phyloP scores from a whole-genome alignment of 768 basidiomycete species.

The Tulasnella sp. region DNA sequence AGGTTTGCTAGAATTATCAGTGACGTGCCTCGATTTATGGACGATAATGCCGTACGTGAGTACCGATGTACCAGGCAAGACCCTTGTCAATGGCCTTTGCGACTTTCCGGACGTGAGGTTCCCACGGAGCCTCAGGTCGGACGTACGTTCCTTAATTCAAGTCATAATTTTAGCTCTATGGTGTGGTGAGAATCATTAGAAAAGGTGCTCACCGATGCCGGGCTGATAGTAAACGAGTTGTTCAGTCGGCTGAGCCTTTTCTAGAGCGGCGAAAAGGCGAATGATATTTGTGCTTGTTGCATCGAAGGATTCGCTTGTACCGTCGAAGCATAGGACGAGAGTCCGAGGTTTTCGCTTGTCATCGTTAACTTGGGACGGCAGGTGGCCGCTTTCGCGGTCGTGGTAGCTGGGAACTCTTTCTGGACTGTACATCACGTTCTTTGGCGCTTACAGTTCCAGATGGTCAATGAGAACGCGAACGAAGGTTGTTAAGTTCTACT shows the following conservation, averaged over 20 bases:
- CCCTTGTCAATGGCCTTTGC: slow-evolving; percentile 43
- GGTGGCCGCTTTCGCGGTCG: background rate
- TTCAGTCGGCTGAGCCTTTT: slow-evolving; percentile 40
- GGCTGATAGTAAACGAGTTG: slow-evolving; percentile 26
- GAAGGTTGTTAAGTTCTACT: background rate
- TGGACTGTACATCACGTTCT: too few relatives aligned
- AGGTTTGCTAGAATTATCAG: too few relatives aligned
- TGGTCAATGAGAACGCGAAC: too few relatives aligned
- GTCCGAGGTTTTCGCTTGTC: background rate
- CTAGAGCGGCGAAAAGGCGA: slow-evolving; percentile 62
- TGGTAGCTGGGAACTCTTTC: too few relatives aligned
- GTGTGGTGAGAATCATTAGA: background rate
- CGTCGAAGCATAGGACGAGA: slow-evolving; percentile 67
- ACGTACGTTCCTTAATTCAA: slow-evolving; percentile 38
- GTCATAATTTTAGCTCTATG: background rate
- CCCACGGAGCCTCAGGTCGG: slow-evolving; percentile 48
- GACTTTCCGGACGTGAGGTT: slow-evolving; percentile 51
- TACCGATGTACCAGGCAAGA: slow-evolving; percentile 30
- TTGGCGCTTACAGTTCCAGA: too few relatives aligned
- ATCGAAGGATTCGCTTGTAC: slow-evolving; percentile 42
- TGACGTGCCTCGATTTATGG: too few relatives aligned
- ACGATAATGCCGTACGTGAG: slow-evolving; percentile 39
- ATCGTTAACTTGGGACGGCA: too few relatives aligned
- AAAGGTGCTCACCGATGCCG: slow-evolving; percentile 28
- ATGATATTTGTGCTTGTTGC: slow-evolving; percentile 57